Conservation (phyloP, 495 filamentous ascomycete genomes). For the Daldinia childiae region DNA sequence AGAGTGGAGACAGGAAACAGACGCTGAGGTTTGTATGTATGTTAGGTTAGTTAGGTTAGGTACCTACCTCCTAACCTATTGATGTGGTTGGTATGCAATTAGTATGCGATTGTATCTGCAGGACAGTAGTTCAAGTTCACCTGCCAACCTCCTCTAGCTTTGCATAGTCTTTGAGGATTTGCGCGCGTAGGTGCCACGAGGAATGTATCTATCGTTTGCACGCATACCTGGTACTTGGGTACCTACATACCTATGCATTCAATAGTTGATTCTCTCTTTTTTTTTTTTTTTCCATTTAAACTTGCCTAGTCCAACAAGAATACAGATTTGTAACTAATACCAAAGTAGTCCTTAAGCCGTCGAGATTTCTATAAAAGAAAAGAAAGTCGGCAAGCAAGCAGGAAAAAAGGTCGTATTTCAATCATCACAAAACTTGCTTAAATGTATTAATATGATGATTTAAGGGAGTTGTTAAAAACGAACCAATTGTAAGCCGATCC, state of each 20-base stretch:
- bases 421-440: conserved; percentile 15
- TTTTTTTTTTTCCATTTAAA: neutral
- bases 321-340: neutral
- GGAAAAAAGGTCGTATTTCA: conserved; percentile 21
- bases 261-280: neutral
- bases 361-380: neutral
- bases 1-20: neutral
- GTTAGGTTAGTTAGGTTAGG: no score
- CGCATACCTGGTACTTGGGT: neutral
- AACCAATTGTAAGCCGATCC: conserved; percentile 33
- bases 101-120: conserved; percentile 2
- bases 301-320: neutral
- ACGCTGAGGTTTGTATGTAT: neutral
- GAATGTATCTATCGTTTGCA: conserved; percentile 23
- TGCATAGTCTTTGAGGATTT: conserved; percentile 7
- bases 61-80: no score
- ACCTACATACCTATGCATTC: neutral
- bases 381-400: conserved; percentile 6
- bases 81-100: neutral
- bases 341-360: neutral
- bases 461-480: conserved; percentile 17
- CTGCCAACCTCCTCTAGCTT: conserved; percentile 34
- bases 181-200: conserved; percentile 18
- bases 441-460: conserved; percentile 23
- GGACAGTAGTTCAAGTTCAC: conserved; percentile 26